Base-by-base conservation (phyloP, 805 yeast genomes). In the Jamesozyma lodderae region DNA sequence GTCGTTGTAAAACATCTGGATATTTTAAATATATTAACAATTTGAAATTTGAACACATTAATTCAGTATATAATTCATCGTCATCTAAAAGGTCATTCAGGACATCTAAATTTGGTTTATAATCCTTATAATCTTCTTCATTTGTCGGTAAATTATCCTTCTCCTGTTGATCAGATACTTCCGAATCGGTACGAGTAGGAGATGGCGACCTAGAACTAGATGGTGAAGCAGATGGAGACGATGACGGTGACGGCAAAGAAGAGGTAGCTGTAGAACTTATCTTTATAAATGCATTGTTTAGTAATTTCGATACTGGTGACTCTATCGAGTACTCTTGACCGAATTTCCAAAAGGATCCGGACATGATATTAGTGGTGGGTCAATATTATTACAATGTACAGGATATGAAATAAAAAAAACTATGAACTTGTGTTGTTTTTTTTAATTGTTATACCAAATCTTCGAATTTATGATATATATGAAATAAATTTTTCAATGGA, bases 1-100 rank as follows among this genome's bases (percentile, higher is more conserved):
- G 70, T 41, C 76, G 74, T 40, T 67, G 70, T 43, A 90, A 59
- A 14, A 84, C 74, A 36, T 78, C 81, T n/a, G 90, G 86, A 55
- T 83, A 83, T 46, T 90, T 70, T 40, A 90, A 66, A 49, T 78
- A 79, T 52, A 85, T 94, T 28, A 88, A 68, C 35, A 90, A 69
- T 54, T 81, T 79, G 33, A 79, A 70, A 55, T 81, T 82, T 15
- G 85, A 78, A 14, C 80, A 74, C 43, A 79, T 62, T 27, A 84
- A 64, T 54, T 83, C 90, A 41, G 81, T 82, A 20, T 83, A 65
- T 19, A 85, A 60, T 42, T 80, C 87, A 31, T 76, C 80, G 48
- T 82, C 88, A 52, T 81, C 87, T 44, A 84, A 63, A 33, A 84
- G 60, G 36, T 79, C 79, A 33, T 72, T 75, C 42, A 77, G 58